Evolutionary conservation across 768 basidiomycete genomes (phyloP), one percentile per base, ranked within the genome.

Genomic region (Podaxis pistillaris): DNA sequence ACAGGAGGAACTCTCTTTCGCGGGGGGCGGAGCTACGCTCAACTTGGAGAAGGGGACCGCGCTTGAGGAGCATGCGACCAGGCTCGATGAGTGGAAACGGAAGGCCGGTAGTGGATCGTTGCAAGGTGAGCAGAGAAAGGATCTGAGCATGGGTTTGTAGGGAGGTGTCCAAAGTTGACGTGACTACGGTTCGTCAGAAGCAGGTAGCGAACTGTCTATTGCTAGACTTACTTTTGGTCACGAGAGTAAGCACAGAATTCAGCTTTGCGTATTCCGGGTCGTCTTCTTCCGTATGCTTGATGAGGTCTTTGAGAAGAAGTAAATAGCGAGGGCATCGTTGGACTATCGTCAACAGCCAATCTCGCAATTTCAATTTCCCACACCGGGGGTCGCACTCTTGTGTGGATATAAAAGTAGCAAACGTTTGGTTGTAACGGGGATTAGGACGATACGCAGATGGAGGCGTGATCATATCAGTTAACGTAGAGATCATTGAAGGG

Each of bases 291-390:
- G 89, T 91, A 63, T 85, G 84, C n/a, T 73, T 72, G 38, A 93
- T 85, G 40, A 95, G 80, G 70, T 96, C 93, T 73, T 88, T 93
- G 56, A 95, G 82, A 11, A 96, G 77, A 11, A 96, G 81, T 7
- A 94, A 81, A 70, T 95, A 95, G 60, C 94, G 83, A 3, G 94
- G 94, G 72, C 92, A 94, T 60, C 93, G 83, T 72, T 96, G 93
- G 6, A 96, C 89, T 53, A 93, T 86, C 2, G 91, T 91, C 58
- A 96, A 79, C 9, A 96, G 82, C 87, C 93, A 96, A 69, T 94
- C 91, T 7, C 88, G 81, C 33, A 96, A 78, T 68, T 87, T 88
- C 54, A 96, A 81, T 70, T 84, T 89, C 38, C 86, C 86, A 68
- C 91, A 93, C 8, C 80, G 78, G 1, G 86, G 84, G 65, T 93